Base-by-base conservation (phyloP, 129 eudicot genomes). In the Gnaphalium uliginosum region DNA sequence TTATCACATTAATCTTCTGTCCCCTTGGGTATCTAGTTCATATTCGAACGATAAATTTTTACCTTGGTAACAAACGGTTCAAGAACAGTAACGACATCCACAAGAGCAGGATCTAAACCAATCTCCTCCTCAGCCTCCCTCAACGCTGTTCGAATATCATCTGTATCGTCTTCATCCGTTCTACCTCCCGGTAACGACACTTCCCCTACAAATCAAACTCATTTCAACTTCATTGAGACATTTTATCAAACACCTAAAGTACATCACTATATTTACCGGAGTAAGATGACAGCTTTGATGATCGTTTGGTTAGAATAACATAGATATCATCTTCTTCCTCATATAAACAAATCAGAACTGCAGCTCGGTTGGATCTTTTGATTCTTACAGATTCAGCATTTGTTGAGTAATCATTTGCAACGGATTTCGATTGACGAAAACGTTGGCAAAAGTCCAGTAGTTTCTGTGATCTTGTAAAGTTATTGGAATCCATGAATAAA, bases 161-260 rank as follows among this genome's bases (percentile, higher is more conserved):
- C 74, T 0, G 68, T 75, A 79, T 91, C 97, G 0, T 71, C 80
- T 50, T 91, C 87, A 14, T 91, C 97, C 7, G 48, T 82, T 56
- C 84, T 91, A 39, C 97, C 96, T 78, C 97, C 97, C 4, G 97
- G 95, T 84, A 88, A 86, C 21, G 96, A 80, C 71, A 91, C 96
- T 81, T 91, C 86, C 8, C 92, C 97, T 91, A 78, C 71, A 85
- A 66, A 5, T 5, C 21, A 71, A 50, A 54, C 57, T 63, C 75
- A 46, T 29, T 27, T 32, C 53, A 66, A 66, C 71, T 18, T 65
- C 50, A 19, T 3, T 32, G 10, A 35, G 30, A 35, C 14, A 53
- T 33, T 72, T 27, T 19, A 58, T 66, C 56, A 5, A 21, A 23
- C 75, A 67, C 6, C 35, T 50, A 11, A 66, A 66, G 29, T 63